Percentiles rank a stretch among this genome's conserved stretches.
phyloP scores from a whole-genome alignment of 2,329 filamentous ascomycete species.

The Cryphonectria carpinicola region DNA sequence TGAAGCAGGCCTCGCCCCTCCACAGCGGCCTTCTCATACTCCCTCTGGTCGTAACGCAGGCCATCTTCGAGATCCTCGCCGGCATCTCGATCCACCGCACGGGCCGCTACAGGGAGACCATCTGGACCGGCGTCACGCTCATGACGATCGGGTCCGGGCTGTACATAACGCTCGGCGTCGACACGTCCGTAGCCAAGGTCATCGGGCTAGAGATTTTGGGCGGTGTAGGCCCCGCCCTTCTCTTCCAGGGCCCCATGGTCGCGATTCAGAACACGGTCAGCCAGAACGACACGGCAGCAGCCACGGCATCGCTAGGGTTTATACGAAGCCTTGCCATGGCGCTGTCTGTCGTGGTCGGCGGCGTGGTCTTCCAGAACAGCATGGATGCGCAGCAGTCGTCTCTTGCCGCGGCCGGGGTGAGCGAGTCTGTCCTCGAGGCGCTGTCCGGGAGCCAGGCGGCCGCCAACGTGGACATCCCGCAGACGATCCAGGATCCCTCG shows the following conservation, averaged over 20 bases:
- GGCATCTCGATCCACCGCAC: constrained; percentile 49
- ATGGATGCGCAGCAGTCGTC: constrained; percentile 30
- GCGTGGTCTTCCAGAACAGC: constrained; percentile 32
- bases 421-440: constrained; percentile 36
- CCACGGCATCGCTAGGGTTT: constrained; percentile 63
- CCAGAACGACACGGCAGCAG: constrained; percentile 60
- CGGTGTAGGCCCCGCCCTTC: constrained; percentile 5
- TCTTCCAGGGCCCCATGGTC: constrained; percentile 53
- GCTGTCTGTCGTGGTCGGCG: constrained; percentile 59
- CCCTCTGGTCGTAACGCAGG: constrained; percentile 5
- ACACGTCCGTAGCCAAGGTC: constrained; percentile 1
- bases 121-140: constrained; percentile 53
- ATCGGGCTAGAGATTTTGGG: neutral
- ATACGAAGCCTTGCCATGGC: constrained; percentile 56
- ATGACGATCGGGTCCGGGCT: constrained; percentile 61
- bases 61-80: constrained; percentile 5
- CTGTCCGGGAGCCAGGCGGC: constrained; percentile 48
- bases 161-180: constrained; percentile 49
- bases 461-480: constrained; percentile 50
- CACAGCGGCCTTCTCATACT: constrained; percentile 47
- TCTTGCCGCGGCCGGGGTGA: constrained; percentile 30
- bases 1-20: constrained; percentile 57
- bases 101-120: constrained; percentile 58
- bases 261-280: constrained; percentile 64
- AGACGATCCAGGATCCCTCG: constrained; percentile 40